A percentile compares a stretch with the other conserved stretches of the same genome.
Conservation (phyloP, 2,329 filamentous ascomycete species). For the Fusarium sublunatum region DNA sequence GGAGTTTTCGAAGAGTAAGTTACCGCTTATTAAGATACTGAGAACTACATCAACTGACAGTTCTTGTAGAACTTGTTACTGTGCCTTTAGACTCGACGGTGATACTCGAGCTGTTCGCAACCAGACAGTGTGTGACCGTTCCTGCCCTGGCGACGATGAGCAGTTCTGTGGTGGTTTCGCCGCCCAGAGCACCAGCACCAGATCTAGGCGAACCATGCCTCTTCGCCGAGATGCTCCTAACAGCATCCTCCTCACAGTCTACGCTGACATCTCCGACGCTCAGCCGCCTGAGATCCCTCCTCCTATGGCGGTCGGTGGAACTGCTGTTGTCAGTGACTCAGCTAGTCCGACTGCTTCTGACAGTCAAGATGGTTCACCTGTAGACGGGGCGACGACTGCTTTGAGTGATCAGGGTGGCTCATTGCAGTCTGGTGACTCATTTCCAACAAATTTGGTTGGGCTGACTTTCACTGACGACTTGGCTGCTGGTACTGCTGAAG, state of each 20-base stretch:
- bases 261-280: conserved; percentile 52
- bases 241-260: conserved; percentile 57
- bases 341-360: neutral
- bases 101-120: conserved; percentile 52
- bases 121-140: conserved; percentile 48
- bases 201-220: conserved; percentile 20
- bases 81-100: conserved; percentile 55
- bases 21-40: neutral
- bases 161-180: conserved; percentile 58
- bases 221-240: conserved; percentile 46
- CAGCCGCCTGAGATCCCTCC: conserved; percentile 50
- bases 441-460: neutral
- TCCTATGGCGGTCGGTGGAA: conserved; percentile 41
- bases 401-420: neutral
- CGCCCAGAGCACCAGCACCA: conserved; percentile 11
- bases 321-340: neutral
- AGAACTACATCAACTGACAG: neutral
- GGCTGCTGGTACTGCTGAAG: neutral
- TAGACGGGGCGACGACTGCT: neutral
- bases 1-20: conserved; percentile 51
- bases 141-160: conserved; percentile 56
- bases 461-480: neutral
- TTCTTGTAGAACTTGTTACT: conserved; percentile 56
- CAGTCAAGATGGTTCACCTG: neutral
- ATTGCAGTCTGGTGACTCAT: neutral